These are phyloP conservation scores for Cytospora schulzeri DNA, from an alignment of 2,329 filamentous ascomycete species.

Conservation along the genomic window DNA sequence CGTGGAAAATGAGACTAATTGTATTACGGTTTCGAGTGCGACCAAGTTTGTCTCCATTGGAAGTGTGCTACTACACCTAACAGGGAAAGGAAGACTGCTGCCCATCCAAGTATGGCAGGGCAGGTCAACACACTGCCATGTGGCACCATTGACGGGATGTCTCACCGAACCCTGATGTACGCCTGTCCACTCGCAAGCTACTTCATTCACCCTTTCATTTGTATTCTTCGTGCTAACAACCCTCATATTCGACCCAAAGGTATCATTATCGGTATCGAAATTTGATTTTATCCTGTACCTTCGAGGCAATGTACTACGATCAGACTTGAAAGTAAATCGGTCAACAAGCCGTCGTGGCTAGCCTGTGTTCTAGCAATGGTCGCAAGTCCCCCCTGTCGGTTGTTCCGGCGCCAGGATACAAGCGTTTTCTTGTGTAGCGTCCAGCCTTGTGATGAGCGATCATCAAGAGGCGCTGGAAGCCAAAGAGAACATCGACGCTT, in stretches of 20 bases:
- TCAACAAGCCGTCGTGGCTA: neutral
- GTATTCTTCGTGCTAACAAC: neutral
- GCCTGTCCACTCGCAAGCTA: neutral
- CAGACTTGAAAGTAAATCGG: neutral
- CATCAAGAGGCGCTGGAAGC: neutral
- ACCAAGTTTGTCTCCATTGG: neutral
- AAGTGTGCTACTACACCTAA: neutral
- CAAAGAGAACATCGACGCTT: neutral
- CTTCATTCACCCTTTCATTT: neutral
- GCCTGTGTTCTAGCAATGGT: neutral
- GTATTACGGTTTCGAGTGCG: neutral
- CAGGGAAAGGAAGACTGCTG: neutral
- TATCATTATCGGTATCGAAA: too few species aligned
- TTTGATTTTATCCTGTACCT: neutral
- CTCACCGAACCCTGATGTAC: too few species aligned
- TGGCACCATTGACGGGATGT: too few species aligned
- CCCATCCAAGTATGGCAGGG: too few species aligned
- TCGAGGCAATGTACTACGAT: neutral
- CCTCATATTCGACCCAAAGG: neutral
- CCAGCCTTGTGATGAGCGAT: neutral
- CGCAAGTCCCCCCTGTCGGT: neutral
- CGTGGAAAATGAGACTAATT: neutral
- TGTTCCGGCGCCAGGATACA: neutral
- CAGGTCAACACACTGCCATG: too few species aligned
- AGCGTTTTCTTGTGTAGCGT: neutral